phyloP scores from a whole-genome alignment of 2,329 filamentous ascomycete species.

The Fusarium phyllophilum region DNA sequence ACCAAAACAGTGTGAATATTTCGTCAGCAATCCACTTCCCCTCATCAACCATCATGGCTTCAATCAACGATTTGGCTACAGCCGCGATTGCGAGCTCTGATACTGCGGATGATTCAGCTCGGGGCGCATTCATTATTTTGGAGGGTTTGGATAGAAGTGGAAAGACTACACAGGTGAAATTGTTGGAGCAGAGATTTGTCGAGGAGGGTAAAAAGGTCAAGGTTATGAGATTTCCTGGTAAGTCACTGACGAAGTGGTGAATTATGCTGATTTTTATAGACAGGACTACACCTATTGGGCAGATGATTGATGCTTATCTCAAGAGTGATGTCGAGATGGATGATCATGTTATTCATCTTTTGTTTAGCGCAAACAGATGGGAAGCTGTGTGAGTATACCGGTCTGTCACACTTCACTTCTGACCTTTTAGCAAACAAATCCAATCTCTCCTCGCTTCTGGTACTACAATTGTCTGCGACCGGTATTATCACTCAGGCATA shows the following conservation, averaged over 20 bases:
- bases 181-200: conserved; percentile 67
- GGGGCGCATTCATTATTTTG: conserved; percentile 81
- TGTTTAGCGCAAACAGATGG: conserved; percentile 94
- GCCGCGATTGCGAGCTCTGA: conserved; percentile 55
- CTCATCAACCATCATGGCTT: conserved; percentile 51
- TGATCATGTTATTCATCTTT: conserved; percentile 88
- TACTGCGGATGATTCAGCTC: conserved; percentile 2
- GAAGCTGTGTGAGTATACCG: conserved; percentile 66
- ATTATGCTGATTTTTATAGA: conserved; percentile 60
- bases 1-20: conserved; percentile 33
- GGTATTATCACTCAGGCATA: conserved; percentile 94
- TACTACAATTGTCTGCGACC: conserved; percentile 83
- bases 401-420: neutral
- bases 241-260: conserved; percentile 34
- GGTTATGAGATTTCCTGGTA: conserved; percentile 68
- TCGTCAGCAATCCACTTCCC: conserved; percentile 16
- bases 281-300: conserved; percentile 82
- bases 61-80: conserved; percentile 61
- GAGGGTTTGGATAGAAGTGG: conserved; percentile 91
- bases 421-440: conserved; percentile 59
- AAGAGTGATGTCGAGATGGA: conserved; percentile 77
- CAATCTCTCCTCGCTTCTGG: conserved; percentile 68
- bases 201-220: conserved; percentile 61
- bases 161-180: conserved; percentile 88
- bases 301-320: conserved; percentile 87